Base-by-base conservation (phyloP, 805 yeast genomes). In the Yamadazyma phyllophila region DNA sequence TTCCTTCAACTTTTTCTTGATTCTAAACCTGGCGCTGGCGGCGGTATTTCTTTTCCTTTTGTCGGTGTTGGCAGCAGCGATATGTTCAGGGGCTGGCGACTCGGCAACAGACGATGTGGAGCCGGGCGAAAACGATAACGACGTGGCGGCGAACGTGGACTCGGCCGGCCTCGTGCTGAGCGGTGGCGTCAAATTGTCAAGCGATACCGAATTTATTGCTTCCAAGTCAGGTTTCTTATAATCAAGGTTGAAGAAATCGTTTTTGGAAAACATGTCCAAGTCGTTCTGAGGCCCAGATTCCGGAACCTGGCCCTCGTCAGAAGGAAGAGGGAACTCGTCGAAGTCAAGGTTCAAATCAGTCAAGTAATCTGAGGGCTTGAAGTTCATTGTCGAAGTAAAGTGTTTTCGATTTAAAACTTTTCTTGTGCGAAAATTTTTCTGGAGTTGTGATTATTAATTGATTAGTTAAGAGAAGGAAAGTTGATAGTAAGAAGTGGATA, bases 1-100 rank as follows among this genome's bases (percentile, higher is more conserved):
- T 67, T 92, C 97, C 63, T 88, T 86, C 67, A 85, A 59, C 76
- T 92, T 91, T 81, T 88, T 90, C 77, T 88, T 89, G 61, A 89
- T 80, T 52, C 99, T 77, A 73, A 92, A 92, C 49, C 98, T 75
- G 3, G 97, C 97, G 15, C 92, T 82, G 1, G 99, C 98, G 1
- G 94, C 96, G 0, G 97, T 90, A 67, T 90, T 91, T 56, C 95
- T 78, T 52, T 85, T 80, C 50, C 96, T 78, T 67, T 88, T 92
- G 58, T 86, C 94, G 37, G 74, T 76, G 47, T 79, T 82, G 16
- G 76, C 42, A 34, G 46, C 41, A 16, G 14, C 41, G 2, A 29
- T 13, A 13, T 39, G 15, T 16, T 17, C 33, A 17, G 15, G 34
- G 6, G 27, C 27, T 6, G 27, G 13, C 11, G 10, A 7, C 15